phyloP scores from a whole-genome alignment of 148 eudicot species.

The Nyssa sinensis region DNA sequence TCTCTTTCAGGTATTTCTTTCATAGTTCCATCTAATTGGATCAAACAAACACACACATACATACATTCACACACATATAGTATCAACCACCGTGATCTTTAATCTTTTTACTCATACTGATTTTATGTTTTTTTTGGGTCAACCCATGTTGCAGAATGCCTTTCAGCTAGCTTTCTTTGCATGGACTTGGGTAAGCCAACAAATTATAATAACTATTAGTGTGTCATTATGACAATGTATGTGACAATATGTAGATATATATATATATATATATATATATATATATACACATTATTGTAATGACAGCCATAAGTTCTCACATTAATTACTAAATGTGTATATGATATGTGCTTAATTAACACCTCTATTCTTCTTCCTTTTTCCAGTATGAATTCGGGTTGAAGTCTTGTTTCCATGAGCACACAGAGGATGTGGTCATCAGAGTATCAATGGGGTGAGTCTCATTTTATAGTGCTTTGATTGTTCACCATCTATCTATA shows the following conservation, averaged over 20 bases:
- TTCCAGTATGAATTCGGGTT: slow-evolving; percentile 39
- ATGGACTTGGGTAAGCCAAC: slow-evolving; percentile 27
- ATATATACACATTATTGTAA: not conserved
- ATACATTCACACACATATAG: not conserved
- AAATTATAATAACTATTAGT: not conserved
- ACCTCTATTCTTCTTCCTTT: not conserved
- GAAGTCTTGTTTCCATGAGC: slow-evolving; percentile 37
- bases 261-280: too few relatives aligned
- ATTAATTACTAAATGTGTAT: not conserved
- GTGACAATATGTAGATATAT: not conserved
- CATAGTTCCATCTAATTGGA: too few relatives aligned
- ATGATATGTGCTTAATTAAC: not conserved
- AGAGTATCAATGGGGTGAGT: slow-evolving; percentile 51
- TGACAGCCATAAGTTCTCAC: not conserved
- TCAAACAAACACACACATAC: too few relatives aligned
- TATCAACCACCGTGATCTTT: not conserved
- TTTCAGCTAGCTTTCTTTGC: slow-evolving; percentile 37
- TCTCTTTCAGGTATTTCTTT: slow-evolving; percentile 40
- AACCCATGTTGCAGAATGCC: slow-evolving; percentile 26
- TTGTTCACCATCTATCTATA: not conserved
- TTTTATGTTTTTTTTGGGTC: not conserved
- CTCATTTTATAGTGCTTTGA: too few relatives aligned
- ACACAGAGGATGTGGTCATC: slow-evolving; percentile 32
- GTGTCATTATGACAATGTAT: not conserved
- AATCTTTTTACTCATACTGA: not conserved